A percentile compares a stretch with the other conserved stretches of the same genome.
These are phyloP conservation scores for Nepenthes gracilis DNA, from an alignment of 148 eudicot species.

Conservation along the genomic window DNA sequence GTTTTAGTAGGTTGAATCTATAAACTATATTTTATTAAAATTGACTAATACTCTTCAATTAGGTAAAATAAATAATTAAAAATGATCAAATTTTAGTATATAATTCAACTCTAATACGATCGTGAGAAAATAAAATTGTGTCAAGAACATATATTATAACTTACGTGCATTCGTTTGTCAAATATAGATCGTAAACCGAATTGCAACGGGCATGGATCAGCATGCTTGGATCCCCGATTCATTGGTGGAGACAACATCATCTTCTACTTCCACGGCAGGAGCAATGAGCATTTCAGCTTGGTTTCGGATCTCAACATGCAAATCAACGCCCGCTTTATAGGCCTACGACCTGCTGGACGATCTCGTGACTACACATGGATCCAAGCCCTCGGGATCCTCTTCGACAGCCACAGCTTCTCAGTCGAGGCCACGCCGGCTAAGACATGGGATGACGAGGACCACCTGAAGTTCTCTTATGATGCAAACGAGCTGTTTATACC, in stretches of 20 bases:
- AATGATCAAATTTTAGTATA: too few species aligned
- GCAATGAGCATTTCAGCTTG: constrained; percentile 47
- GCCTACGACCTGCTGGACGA: constrained; percentile 43
- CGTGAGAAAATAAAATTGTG: too few species aligned
- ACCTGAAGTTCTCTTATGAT: constrained; percentile 42
- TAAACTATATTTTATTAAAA: too few species aligned
- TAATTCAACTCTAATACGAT: too few species aligned
- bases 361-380: constrained; percentile 61
- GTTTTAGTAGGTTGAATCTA: neutral
- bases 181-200: constrained; percentile 37
- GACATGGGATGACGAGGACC: constrained; percentile 46
- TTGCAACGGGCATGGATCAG: constrained; percentile 59
- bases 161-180: constrained; percentile 2
- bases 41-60: neutral
- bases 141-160: neutral
- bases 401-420: constrained; percentile 36
- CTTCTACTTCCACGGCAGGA: constrained; percentile 74
- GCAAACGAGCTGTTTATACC: constrained; percentile 29
- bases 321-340: constrained; percentile 64
- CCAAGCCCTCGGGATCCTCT: constrained; percentile 56
- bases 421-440: constrained; percentile 45
- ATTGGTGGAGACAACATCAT: constrained; percentile 65
- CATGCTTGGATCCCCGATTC: constrained; percentile 70
- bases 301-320: constrained; percentile 56
- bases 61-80: too few species aligned